Conservation (phyloP, 2,329 filamentous ascomycete genomes). For the Trichoderma sp. region DNA sequence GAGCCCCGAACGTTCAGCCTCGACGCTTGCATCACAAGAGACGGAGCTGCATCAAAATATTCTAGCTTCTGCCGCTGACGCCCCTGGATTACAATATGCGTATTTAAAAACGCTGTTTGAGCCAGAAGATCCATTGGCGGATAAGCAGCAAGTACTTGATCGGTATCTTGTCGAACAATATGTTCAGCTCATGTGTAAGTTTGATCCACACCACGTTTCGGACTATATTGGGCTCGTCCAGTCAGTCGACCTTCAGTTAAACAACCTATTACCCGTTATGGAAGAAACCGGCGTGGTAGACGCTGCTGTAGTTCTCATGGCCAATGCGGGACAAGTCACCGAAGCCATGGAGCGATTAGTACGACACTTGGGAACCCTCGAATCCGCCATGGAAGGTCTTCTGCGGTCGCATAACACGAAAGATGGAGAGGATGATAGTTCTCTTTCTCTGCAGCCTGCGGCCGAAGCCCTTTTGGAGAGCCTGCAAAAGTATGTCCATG, state of each 20-base stretch:
- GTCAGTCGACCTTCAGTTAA: slow-evolving; percentile 76
- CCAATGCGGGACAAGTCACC: slow-evolving; percentile 80
- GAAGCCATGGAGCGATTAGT: slow-evolving; percentile 84
- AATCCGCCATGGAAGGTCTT: slow-evolving; percentile 76
- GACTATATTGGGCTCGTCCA: slow-evolving; percentile 80
- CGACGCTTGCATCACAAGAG: slow-evolving; percentile 64
- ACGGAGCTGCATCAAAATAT: slow-evolving; percentile 69
- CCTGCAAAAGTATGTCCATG: slow-evolving; percentile 85
- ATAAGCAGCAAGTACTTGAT: slow-evolving; percentile 44
- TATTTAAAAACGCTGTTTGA: slow-evolving; percentile 81
- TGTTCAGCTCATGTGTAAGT: slow-evolving; percentile 87
- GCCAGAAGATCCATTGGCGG: slow-evolving; percentile 46
- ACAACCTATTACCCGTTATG: slow-evolving; percentile 81
- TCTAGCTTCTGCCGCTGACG: slow-evolving; percentile 63
- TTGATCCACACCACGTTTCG: slow-evolving; percentile 79
- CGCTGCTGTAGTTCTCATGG: slow-evolving; percentile 88
- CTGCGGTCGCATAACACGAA: slow-evolving; percentile 53
- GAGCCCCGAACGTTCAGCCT: slow-evolving; percentile 67
- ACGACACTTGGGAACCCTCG: slow-evolving; percentile 77
- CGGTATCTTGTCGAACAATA: slow-evolving; percentile 78
- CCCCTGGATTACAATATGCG: slow-evolving; percentile 69
- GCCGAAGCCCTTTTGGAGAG: slow-evolving; percentile 75
- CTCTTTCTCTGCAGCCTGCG: slow-evolving; percentile 59
- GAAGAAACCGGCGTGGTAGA: slow-evolving; percentile 90
- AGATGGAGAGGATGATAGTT: slow-evolving; percentile 56